Base-by-base conservation (phyloP, 345 rosid species). In the Eucalyptus microcorys region DNA sequence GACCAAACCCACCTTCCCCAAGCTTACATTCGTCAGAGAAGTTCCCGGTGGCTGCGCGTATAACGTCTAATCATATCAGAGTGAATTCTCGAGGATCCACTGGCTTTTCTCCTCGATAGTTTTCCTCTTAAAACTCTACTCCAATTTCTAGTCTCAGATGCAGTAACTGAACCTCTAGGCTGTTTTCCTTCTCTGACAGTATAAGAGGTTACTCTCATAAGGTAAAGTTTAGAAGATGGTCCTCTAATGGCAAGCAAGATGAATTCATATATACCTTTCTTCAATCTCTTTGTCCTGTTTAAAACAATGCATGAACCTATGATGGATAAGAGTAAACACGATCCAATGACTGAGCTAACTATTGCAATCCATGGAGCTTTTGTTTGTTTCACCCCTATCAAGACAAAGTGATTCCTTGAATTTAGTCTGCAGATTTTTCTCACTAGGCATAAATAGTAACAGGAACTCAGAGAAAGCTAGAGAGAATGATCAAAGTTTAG, bases 1-100 rank as follows among this genome's bases (percentile, higher is more conserved):
- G 92, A 15, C 95, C 93, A 50, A 92, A 93, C 19, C 94, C 93
- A 1, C 95, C 95, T 91, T 92, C 92, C 66, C 93, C 93, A 7
- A 93, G 93, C 86, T 92, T 93, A 80, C 90, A 89, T 64, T 88
- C 92, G 14, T 88, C 37, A 26, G 87, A 80, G 48, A 92, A 92
- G 40, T 90, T n/a, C 2, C 88, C 24, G 6, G 94, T 92, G 11
- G 95, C 93, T n/a, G 89, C 48, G 1, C 59, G 19, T 34, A 91
- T 24, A 2, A 84, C 30, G 48, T 83, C 88, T 24, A 93, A 88
- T 5, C 80, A 91, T 49, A 94, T 87, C 14, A 50, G n/a, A 76
- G 91, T 87, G 11, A 89, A 43, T n/a, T 92, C 92, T 21, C 84
- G 87, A 40, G 91, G 88, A 32, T 87, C 87, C 85, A 34, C 37